Evolutionary conservation across 2,329 filamentous ascomycete genomes (phyloP).

Genomic region (Colletotrichum cordylinicola): DNA sequence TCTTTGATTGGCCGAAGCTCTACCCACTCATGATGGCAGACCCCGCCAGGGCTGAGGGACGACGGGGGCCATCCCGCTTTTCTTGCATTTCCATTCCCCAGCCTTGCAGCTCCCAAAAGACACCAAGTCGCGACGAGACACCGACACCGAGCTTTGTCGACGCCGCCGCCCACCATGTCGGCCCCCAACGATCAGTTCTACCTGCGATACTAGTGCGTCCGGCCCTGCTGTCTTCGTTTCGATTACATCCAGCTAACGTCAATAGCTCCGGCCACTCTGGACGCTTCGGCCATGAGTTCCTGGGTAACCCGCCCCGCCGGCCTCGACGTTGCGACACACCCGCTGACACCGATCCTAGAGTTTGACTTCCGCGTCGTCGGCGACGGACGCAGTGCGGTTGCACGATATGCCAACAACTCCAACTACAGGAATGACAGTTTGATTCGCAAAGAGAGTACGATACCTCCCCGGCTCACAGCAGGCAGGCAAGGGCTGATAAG

Average conservation of each 20-base stretch:
- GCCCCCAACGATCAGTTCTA: slow-evolving; percentile 86
- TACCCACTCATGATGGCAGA: neutral
- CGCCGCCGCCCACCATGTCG: slow-evolving; percentile 58
- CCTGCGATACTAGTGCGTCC: slow-evolving; percentile 90
- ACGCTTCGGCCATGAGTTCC: slow-evolving; percentile 96
- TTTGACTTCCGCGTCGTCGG: slow-evolving; percentile 95
- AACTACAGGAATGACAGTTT: slow-evolving; percentile 99
- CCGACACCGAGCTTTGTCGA: neutral
- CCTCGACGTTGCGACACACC: neutral
- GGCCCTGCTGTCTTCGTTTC: neutral
- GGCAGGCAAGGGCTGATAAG: neutral
- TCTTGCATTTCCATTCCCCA: slow-evolving; percentile 15
- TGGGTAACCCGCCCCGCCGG: slow-evolving; percentile 64
- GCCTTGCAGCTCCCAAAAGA: slow-evolving; percentile 22
- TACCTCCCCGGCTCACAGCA: neutral
- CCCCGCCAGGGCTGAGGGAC: slow-evolving; percentile 17
- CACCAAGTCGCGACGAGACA: slow-evolving; percentile 24
- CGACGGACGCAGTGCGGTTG: slow-evolving; percentile 91
- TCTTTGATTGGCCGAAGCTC: slow-evolving; percentile 11
- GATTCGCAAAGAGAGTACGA: slow-evolving; percentile 98
- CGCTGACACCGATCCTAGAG: slow-evolving; percentile 59
- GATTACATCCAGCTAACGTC: slow-evolving; percentile 14
- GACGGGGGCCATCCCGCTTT: slow-evolving; percentile 13
- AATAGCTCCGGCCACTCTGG: slow-evolving; percentile 94
- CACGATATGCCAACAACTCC: slow-evolving; percentile 98